Conservation (phyloP, 805 yeast genomes). For the Lipomyces kockii region DNA sequence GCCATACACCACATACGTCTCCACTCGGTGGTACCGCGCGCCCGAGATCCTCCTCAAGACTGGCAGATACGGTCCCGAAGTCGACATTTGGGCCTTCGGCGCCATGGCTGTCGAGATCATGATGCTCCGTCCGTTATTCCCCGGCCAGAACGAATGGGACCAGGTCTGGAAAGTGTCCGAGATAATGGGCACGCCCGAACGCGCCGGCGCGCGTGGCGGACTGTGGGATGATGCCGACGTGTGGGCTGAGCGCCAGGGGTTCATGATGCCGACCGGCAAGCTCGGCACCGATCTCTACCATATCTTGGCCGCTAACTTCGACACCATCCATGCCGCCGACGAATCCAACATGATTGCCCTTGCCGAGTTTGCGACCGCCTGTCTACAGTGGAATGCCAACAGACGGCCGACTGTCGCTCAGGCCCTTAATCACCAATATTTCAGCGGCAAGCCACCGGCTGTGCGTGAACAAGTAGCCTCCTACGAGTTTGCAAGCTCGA, state of each 20-base stretch:
- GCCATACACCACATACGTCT: slow-evolving; percentile 83
- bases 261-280: slow-evolving; percentile 54
- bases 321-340: not conserved
- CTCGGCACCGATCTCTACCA: slow-evolving; percentile 10
- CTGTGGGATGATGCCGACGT: slow-evolving; percentile 67
- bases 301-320: slow-evolving; percentile 7
- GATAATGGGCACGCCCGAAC: slow-evolving; percentile 75
- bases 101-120: slow-evolving; percentile 86
- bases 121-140: slow-evolving; percentile 76
- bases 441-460: slow-evolving; percentile 8
- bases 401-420: slow-evolving; percentile 35
- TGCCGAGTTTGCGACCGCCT: slow-evolving; percentile 41
- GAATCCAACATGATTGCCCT: slow-evolving; percentile 8
- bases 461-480: not conserved
- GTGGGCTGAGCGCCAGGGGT: slow-evolving; percentile 59
- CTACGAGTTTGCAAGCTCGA: not conserved
- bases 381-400: slow-evolving; percentile 81
- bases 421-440: slow-evolving; percentile 30
- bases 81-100: slow-evolving; percentile 94
- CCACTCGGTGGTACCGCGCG: slow-evolving; percentile 95
- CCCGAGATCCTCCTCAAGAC: slow-evolving; percentile 70
- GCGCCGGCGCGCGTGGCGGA: slow-evolving; percentile 57
- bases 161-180: slow-evolving; percentile 73
- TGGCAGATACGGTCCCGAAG: slow-evolving; percentile 70
- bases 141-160: slow-evolving; percentile 79